phyloP scores from a whole-genome alignment of 306 rosid genomes.

The Cucurbita moschata region DNA sequence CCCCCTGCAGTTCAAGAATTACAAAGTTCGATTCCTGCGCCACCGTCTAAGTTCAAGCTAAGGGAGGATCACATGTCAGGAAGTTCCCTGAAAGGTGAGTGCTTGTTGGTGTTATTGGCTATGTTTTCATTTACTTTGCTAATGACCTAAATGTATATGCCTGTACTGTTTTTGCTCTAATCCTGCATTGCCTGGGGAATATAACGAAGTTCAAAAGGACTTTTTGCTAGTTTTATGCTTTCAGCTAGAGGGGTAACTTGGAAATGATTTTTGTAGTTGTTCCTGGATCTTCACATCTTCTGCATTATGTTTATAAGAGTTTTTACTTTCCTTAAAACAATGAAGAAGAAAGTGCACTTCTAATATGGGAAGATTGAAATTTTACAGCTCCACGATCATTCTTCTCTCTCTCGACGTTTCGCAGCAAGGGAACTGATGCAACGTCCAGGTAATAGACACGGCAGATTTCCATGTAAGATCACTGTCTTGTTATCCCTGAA shows the following conservation, averaged over 20 bases:
- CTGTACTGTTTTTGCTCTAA: background rate
- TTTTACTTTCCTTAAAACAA: background rate
- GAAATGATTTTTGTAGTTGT: background rate
- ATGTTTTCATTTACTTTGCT: background rate
- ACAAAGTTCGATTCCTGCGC: constrained; percentile 89
- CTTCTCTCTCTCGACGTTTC: constrained; percentile 82
- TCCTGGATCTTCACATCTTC: background rate
- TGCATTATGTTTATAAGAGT: background rate
- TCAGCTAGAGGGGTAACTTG: background rate
- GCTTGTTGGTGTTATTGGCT: background rate
- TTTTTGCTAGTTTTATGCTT: background rate
- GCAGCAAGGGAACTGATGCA: constrained; percentile 88
- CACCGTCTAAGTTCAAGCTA: constrained; percentile 73
- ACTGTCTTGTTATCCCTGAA: background rate
- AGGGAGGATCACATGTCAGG: constrained; percentile 91
- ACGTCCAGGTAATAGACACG: constrained; percentile 48
- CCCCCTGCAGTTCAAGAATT: constrained; percentile 53
- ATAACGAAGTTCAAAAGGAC: background rate
- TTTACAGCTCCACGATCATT: constrained; percentile 87
- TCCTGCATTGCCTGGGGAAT: background rate
- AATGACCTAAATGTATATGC: background rate
- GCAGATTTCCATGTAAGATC: background rate
- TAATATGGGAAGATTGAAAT: constrained; percentile 8
- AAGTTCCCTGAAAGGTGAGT: constrained; percentile 85
- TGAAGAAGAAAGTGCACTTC: constrained; percentile 1